Percentiles rank a stretch among this genome's conserved stretches.
phyloP scores from a whole-genome alignment of 257 asterid species.

The Jacaranda copaia region DNA sequence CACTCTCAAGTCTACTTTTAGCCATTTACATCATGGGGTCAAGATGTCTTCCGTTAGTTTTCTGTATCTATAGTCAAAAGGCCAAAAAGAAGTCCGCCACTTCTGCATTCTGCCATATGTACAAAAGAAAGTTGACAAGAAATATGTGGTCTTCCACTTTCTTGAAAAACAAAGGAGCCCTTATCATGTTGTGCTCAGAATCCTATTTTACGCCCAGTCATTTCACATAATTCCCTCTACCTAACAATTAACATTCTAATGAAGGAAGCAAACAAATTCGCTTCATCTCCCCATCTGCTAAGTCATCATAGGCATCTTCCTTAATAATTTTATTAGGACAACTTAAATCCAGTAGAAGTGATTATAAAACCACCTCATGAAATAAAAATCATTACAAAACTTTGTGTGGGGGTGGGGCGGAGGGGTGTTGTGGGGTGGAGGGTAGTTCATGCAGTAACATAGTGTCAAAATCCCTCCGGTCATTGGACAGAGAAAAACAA shows the following conservation, averaged over 20 bases:
- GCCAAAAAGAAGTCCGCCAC: slow-evolving; percentile 32
- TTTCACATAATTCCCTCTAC: background rate
- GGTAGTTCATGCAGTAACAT: slow-evolving; percentile 22
- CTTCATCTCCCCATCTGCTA: background rate
- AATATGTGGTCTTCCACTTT: slow-evolving; percentile 38
- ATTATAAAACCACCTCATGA: slow-evolving; percentile 21
- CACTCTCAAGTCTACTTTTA: background rate
- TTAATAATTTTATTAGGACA: background rate
- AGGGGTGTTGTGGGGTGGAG: background rate
- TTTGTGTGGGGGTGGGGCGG: slow-evolving; percentile 21
- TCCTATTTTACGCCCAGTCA: too few species aligned
- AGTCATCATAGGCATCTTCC: background rate
- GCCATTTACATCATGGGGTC: slow-evolving; percentile 19
- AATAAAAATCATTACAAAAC: slow-evolving; percentile 34
- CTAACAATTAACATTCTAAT: slow-evolving; percentile 8
- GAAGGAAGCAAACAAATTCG: background rate
- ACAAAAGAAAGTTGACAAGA: slow-evolving; percentile 35
- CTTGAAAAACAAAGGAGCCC: slow-evolving; percentile 15
- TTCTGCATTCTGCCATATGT: slow-evolving; percentile 34
- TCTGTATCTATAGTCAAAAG: slow-evolving; percentile 14
- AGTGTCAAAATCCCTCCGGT: slow-evolving; percentile 37
- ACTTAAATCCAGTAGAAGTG: background rate
- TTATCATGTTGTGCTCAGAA: background rate
- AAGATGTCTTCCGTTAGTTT: slow-evolving; percentile 31
- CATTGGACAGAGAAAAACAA: slow-evolving; percentile 19